Percentiles rank a stretch among this genome's conserved stretches.
Evolutionary conservation across 2,329 filamentous ascomycete species (phyloP).

Genomic region (Aspergillus pseudonomiae): DNA sequence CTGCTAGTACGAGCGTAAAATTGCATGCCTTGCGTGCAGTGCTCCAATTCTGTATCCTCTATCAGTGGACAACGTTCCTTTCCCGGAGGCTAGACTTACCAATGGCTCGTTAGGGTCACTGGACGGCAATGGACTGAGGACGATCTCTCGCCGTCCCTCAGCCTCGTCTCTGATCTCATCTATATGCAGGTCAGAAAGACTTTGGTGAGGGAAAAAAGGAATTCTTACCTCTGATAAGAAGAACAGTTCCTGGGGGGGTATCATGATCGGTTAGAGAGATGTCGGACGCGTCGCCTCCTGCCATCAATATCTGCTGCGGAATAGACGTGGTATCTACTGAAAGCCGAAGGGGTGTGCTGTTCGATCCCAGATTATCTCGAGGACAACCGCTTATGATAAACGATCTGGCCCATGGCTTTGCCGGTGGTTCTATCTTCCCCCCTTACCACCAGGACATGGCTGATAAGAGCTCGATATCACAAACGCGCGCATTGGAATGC

Average conservation of each 20-base stretch:
- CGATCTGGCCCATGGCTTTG: neutral
- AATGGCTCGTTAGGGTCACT: conserved; percentile 44
- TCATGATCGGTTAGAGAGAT: conserved; percentile 8
- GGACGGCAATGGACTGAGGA: conserved; percentile 43
- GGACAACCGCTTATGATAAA: neutral
- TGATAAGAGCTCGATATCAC: neutral
- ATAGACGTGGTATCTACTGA: neutral
- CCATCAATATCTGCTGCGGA: conserved; percentile 16
- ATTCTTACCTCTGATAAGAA: conserved; percentile 25
- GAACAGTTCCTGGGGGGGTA: conserved; percentile 30
- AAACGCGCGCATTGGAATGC: neutral
- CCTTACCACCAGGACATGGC: neutral
- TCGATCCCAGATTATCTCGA: neutral
- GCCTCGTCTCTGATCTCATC: conserved; percentile 16
- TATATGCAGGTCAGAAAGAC: neutral
- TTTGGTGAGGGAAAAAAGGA: neutral
- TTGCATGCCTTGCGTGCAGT: conserved; percentile 46
- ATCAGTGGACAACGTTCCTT: neutral
- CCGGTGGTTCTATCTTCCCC: neutral
- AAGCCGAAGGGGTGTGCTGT: neutral
- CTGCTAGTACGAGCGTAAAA: conserved; percentile 46
- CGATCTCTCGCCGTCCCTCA: conserved; percentile 17
- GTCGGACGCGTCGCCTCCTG: neutral
- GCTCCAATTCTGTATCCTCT: conserved; percentile 46
- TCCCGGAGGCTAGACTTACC: conserved; percentile 18